These are phyloP conservation scores for Leccinum incarnatum DNA, from an alignment of 768 basidiomycete genomes.

Conservation along the genomic window DNA sequence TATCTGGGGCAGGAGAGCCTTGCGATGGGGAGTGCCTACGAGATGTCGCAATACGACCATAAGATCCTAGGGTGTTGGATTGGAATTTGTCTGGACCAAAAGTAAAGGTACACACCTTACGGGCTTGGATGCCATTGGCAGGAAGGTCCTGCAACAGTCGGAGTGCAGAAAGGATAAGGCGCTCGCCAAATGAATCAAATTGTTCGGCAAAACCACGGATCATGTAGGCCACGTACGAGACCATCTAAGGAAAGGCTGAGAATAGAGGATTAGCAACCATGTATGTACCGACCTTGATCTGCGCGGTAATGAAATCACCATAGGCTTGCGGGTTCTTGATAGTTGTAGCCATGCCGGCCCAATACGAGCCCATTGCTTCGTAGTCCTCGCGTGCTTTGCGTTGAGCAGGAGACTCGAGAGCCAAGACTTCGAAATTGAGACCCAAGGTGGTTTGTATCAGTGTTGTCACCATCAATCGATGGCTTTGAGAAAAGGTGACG, in stretches of 20 bases:
- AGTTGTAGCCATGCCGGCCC: slow-evolving; percentile 76
- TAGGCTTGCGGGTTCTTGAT: slow-evolving; percentile 75
- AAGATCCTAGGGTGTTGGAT: slow-evolving; percentile 58
- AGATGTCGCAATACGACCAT: slow-evolving; percentile 92
- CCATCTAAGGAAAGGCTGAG: slow-evolving; percentile 51
- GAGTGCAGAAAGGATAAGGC: slow-evolving; percentile 73
- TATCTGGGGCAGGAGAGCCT: slow-evolving; percentile 75
- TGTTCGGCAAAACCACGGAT: slow-evolving; percentile 67
- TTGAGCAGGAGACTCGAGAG: slow-evolving; percentile 80
- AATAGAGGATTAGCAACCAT: neutral
- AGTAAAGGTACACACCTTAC: slow-evolving; percentile 55
- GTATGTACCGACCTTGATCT: slow-evolving; percentile 69
- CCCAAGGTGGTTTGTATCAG: slow-evolving; percentile 68
- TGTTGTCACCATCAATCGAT: slow-evolving; percentile 60
- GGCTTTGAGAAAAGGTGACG: slow-evolving; percentile 85
- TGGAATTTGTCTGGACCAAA: neutral
- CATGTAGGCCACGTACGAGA: slow-evolving; percentile 90
- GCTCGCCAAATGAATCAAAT: slow-evolving; percentile 74
- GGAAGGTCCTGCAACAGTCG: slow-evolving; percentile 95
- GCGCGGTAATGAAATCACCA: slow-evolving; percentile 79
- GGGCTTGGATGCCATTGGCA: slow-evolving; percentile 71
- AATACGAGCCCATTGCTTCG: slow-evolving; percentile 78
- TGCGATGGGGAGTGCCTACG: slow-evolving; percentile 71
- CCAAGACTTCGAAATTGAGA: slow-evolving; percentile 77
- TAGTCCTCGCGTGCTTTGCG: slow-evolving; percentile 70